Percentiles rank a stretch among this genome's conserved stretches.
Evolutionary conservation across 2,329 filamentous ascomycete species (phyloP).

Genomic region (Leptographium flavum): DNA sequence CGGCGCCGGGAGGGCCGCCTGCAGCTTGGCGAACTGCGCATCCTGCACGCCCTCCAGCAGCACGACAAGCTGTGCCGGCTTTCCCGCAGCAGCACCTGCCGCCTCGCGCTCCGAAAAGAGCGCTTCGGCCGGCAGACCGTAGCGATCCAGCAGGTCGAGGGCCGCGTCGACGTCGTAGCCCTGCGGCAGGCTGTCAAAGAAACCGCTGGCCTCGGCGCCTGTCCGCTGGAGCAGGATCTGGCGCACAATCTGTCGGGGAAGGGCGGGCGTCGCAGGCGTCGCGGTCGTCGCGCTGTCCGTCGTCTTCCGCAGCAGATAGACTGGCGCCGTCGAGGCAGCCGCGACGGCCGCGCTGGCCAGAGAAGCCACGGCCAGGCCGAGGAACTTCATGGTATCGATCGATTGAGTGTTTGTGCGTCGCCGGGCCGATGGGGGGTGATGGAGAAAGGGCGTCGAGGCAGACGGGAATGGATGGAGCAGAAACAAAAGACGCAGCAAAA

Average conservation of each 20-base stretch:
- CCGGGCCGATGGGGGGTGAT: background rate
- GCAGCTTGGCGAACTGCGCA: conserved; percentile 25
- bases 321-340: conserved; percentile 31
- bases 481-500: background rate
- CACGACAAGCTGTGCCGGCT: conserved; percentile 41
- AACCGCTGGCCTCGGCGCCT: conserved; percentile 31
- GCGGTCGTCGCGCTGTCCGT: too few species aligned
- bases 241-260: conserved; percentile 39
- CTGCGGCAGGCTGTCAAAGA: conserved; percentile 29
- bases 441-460: background rate
- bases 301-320: conserved; percentile 36
- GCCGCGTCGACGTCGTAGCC: conserved; percentile 30
- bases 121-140: conserved; percentile 35
- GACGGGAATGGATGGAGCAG: background rate
- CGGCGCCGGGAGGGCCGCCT: conserved; percentile 23
- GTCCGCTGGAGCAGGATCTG: conserved; percentile 46
- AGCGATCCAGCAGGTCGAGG: conserved; percentile 43
- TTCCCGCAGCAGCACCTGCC: conserved; percentile 11
- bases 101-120: conserved; percentile 31
- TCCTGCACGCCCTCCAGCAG: conserved; percentile 41
- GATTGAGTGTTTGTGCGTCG: background rate
- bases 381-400: conserved; percentile 16
- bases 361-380: conserved; percentile 16
- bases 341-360: conserved; percentile 18
- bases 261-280: conserved; percentile 16